These are phyloP conservation scores for Cutaneotrichosporon dermatis DNA, from an alignment of 1,284 basidiomycete genomes.

Conservation along the genomic window DNA sequence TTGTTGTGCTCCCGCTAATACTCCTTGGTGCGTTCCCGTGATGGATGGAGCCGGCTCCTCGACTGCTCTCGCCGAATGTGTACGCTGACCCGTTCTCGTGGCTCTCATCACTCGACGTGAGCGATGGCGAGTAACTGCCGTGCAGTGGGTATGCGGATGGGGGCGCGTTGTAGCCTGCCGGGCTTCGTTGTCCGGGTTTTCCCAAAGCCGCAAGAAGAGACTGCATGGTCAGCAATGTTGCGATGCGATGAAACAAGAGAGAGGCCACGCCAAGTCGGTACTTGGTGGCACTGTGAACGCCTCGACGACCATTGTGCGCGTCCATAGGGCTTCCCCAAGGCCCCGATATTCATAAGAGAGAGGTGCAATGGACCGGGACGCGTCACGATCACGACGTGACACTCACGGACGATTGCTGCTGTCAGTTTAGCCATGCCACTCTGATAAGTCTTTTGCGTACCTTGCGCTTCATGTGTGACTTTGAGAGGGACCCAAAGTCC, in stretches of 20 bases:
- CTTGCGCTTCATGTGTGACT: constrained; percentile 35
- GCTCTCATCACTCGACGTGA: constrained; percentile 18
- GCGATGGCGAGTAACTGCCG: constrained; percentile 12
- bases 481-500: constrained; percentile 25
- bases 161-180: constrained; percentile 16
- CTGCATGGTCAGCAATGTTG: constrained; percentile 6
- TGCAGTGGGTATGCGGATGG: constrained; percentile 12
- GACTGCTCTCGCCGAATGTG: too few species aligned
- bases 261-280: too few species aligned
- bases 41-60: background rate
- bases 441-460: constrained; percentile 11
- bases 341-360: too few species aligned
- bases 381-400: too few species aligned
- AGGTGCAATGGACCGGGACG: too few species aligned
- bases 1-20: constrained; percentile 10
- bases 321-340: too few species aligned
- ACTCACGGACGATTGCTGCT: constrained; percentile 17
- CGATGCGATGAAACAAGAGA: too few species aligned
- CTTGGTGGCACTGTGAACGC: too few species aligned
- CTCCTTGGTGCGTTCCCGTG: constrained; percentile 1
- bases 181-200: constrained; percentile 15
- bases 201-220: constrained; percentile 29
- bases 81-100: constrained; percentile 10
- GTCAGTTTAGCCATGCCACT: constrained; percentile 2
- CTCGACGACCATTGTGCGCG: too few species aligned